Base-by-base conservation (phyloP, 1,139 yeast genomes). In the Saccharomyces hybrid region DNA sequence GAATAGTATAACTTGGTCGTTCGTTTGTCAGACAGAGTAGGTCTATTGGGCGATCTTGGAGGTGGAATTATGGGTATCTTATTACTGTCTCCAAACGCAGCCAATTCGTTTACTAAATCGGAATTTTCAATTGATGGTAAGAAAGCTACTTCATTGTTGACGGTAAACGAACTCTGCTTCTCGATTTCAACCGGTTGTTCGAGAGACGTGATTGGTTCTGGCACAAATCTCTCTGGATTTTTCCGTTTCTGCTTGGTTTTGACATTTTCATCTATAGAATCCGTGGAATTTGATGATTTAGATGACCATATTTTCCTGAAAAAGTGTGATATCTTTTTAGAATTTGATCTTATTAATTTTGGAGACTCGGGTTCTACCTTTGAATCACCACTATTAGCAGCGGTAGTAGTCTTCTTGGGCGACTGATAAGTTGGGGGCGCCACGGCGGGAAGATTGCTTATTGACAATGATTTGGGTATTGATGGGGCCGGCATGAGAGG, bases 31-130 rank as follows among this genome's bases (percentile, higher is more conserved):
- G 53, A 38, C 25, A 63, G 32, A 3, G 27, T 46, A 2, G 68
- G 68, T 34, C 68, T 57, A 41, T 50, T 58, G 1, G 52, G 51
- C 14, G 68, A 64, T 49, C 67, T 60, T 29, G 60, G 64, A 4
- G 67, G 67, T 27, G 59, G 58, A 8, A 38, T 41, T 31, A 27
- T 13, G 11, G 42, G 34, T 26, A 13, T 31, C 34, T 31, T 31
- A 11, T 31, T 31, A 31, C 34, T 31, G 34, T 31, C 34, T 31
- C 34, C 34, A 31, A 31, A 31, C 34, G 34, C 34, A 31, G 34
- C 34, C 34, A 31, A 31, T 31, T 31, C 34, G 34, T 31, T 3
- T 31, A 31, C 34, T 1, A 31, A 31, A 1, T 31, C 34, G 34
- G 34, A 1, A 1, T 31, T 3, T 13, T 31, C 34, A 31, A 31